A percentile compares a stretch with the other conserved stretches of the same genome.
These are phyloP conservation scores for Sporormia fimetaria DNA, from an alignment of 495 filamentous ascomycete genomes.

Conservation along the genomic window DNA sequence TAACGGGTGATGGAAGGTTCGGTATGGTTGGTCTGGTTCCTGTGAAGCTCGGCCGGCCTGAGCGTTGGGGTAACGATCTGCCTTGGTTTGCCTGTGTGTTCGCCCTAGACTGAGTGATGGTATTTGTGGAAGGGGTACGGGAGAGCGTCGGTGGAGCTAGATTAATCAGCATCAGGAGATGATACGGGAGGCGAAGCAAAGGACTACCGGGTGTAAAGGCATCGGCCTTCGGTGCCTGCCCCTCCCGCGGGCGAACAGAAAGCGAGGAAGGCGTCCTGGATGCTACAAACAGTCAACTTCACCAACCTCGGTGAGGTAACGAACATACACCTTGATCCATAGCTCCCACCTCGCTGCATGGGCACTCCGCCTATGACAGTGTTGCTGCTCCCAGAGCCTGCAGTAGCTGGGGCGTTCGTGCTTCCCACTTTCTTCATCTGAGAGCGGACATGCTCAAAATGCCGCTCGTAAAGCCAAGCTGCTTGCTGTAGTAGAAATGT, in stretches of 20 bases:
- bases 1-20: background rate
- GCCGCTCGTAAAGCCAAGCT: conserved; percentile 87
- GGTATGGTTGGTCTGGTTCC: background rate
- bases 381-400: conserved; percentile 32
- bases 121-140: conserved; percentile 37
- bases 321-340: conserved; percentile 35
- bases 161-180: conserved; percentile 20
- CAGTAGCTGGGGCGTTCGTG: conserved; percentile 38
- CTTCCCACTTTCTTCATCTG: conserved; percentile 72
- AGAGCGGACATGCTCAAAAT: conserved; percentile 75
- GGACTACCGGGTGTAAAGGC: conserved; percentile 32
- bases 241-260: conserved; percentile 51
- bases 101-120: conserved; percentile 34
- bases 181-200: conserved; percentile 27
- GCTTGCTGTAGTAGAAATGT: conserved; percentile 88
- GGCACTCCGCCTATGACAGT: conserved; percentile 40
- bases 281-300: conserved; percentile 32
- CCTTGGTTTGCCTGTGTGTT: conserved; percentile 1
- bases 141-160: conserved; percentile 31
- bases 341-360: conserved; percentile 48
- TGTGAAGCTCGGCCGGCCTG: conserved; percentile 25
- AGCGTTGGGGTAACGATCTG: conserved; percentile 12
- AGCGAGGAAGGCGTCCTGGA: conserved; percentile 49
- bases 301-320: background rate
- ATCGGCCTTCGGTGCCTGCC: conserved; percentile 42